Evolutionary conservation across 2,329 filamentous ascomycete species (phyloP).

Genomic region (Claviceps paspali): DNA sequence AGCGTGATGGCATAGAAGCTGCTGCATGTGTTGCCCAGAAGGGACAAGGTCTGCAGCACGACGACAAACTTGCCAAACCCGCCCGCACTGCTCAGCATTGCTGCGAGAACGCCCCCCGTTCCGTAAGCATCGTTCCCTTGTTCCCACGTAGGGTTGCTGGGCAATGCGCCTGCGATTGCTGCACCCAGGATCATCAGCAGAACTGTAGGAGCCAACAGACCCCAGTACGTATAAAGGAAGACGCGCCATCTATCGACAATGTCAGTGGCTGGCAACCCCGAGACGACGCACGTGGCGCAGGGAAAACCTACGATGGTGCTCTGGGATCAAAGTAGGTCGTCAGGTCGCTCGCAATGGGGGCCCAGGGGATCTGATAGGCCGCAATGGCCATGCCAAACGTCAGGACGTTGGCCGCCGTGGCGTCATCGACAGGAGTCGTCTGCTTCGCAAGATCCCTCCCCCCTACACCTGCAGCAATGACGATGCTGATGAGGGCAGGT

Average conservation of each 20-base stretch:
- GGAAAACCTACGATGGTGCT: slow-evolving; percentile 35
- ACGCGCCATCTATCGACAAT: slow-evolving; percentile 20
- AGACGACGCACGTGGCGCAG: too few species aligned
- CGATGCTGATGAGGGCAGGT: slow-evolving; percentile 36
- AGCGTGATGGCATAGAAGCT: slow-evolving; percentile 48
- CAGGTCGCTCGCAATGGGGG: slow-evolving; percentile 42
- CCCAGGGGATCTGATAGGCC: slow-evolving; percentile 49
- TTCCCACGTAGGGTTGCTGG: slow-evolving; percentile 37
- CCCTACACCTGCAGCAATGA: slow-evolving; percentile 39
- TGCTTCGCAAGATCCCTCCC: slow-evolving; percentile 34
- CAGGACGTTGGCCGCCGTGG: slow-evolving; percentile 31
- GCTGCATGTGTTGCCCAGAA: slow-evolving; percentile 43
- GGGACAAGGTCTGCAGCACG: slow-evolving; percentile 39
- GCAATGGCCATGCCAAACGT: slow-evolving; percentile 47
- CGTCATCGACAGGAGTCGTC: slow-evolving; percentile 20
- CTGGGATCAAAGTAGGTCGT: slow-evolving; percentile 44
- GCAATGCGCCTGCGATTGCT: slow-evolving; percentile 45
- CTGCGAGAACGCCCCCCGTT: slow-evolving; percentile 43
- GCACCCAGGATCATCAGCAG: slow-evolving; percentile 48
- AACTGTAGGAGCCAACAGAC: slow-evolving; percentile 38
- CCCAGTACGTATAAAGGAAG: slow-evolving; percentile 41
- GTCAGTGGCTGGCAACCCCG: too few species aligned
- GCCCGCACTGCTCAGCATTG: slow-evolving; percentile 41
- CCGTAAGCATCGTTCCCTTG: slow-evolving; percentile 35
- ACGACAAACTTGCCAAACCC: slow-evolving; percentile 48